A percentile compares a stretch with the other conserved stretches of the same genome.
Evolutionary conservation across 2,329 filamentous ascomycete genomes (phyloP).

Genomic region (Claviceps pazoutovae): DNA sequence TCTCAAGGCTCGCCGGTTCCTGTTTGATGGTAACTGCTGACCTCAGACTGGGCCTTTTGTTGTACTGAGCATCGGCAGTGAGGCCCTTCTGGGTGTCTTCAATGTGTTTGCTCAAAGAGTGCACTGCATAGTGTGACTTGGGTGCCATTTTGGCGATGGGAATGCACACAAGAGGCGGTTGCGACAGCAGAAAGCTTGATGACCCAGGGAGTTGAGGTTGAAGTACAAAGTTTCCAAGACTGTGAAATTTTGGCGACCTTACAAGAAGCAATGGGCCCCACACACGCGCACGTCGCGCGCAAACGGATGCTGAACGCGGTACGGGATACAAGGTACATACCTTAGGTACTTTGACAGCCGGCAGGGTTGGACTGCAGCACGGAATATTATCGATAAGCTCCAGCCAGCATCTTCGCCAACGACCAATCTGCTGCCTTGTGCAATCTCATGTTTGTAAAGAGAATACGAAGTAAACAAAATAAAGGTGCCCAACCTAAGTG

Average conservation of each 20-base stretch:
- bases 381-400: background rate
- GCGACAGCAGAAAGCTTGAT: background rate
- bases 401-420: background rate
- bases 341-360: background rate
- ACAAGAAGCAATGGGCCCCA: constrained; percentile 1
- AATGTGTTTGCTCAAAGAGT: constrained; percentile 25
- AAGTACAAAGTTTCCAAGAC: constrained; percentile 5
- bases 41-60: constrained; percentile 13
- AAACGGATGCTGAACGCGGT: background rate
- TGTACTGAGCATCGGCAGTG: constrained; percentile 20
- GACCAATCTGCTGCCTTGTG: background rate
- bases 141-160: constrained; percentile 20
- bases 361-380: background rate
- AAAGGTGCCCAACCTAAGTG: background rate
- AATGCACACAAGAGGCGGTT: background rate
- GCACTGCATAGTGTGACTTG: constrained; percentile 21
- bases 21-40: constrained; percentile 19
- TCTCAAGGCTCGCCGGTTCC: constrained; percentile 10
- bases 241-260: constrained; percentile 6
- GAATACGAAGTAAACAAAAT: background rate
- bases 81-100: constrained; percentile 23
- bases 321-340: background rate
- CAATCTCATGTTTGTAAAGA: background rate
- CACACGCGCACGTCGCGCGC: background rate
- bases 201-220: background rate